Conservation (phyloP, 2,329 filamentous ascomycete genomes). For the Talaromyces piceae region DNA sequence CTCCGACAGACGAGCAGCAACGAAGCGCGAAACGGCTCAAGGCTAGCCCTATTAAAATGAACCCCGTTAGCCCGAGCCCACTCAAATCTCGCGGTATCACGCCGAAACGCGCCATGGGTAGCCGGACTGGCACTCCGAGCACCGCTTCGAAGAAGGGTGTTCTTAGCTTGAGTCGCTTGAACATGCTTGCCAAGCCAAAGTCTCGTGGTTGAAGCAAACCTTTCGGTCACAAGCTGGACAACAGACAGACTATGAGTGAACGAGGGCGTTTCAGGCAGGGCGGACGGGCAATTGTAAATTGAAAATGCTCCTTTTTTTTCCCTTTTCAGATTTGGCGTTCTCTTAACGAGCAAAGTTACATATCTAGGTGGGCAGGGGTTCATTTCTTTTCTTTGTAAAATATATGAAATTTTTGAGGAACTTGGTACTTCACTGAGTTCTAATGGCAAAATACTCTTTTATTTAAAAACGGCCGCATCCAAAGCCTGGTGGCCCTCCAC, state of each 20-base stretch:
- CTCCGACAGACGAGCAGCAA: constrained; percentile 15
- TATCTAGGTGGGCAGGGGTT: background rate
- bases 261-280: background rate
- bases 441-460: background rate
- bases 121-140: constrained; percentile 23
- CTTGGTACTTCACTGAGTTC: background rate
- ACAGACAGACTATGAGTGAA: too few relatives aligned
- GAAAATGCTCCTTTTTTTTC: too few relatives aligned
- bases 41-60: constrained; percentile 14
- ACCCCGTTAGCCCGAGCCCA: constrained; percentile 25
- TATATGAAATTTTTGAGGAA: background rate
- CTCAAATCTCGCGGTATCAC: constrained; percentile 25
- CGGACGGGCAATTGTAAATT: constrained; percentile 1
- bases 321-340: constrained; percentile 1
- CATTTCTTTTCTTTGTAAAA: background rate
- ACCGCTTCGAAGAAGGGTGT: constrained; percentile 25
- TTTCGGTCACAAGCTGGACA: background rate
- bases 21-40: constrained; percentile 33
- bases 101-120: constrained; percentile 9
- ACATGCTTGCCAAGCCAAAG: constrained; percentile 42
- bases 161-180: constrained; percentile 40
- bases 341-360: background rate
- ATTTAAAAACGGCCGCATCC: background rate
- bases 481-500: background rate
- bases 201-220: constrained; percentile 21